Evolutionary conservation across 495 filamentous ascomycete species (phyloP), one percentile per base, ranked within the genome.

Genomic region (Chaetomium cochliodes): DNA sequence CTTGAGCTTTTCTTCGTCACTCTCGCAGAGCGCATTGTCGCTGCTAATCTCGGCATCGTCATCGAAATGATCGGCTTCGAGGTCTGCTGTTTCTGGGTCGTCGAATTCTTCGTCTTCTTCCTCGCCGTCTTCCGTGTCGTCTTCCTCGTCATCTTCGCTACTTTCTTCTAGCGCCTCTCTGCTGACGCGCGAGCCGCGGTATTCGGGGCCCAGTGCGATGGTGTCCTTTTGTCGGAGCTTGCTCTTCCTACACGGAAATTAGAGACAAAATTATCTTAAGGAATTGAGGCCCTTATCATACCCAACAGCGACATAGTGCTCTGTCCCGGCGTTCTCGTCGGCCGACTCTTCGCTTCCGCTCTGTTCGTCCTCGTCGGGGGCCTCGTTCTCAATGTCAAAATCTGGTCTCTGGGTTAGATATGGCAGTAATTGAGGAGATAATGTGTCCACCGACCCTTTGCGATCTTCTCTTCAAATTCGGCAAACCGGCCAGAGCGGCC

Each of bases 251-350:
- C 33, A 56, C 9, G 46, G 23, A 8, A 25, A 68, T 68, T 64
- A 67, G 53, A 52, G 47, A 28, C 13, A 22, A 11, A 54, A 7
- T 30, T 18, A 22, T 41, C 51, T 47, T 63, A n/a, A 23, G 63
- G 22, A n/a, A 37, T 50, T 12, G 16, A 18, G 7, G 16, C 39
- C 2, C 23, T 23, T 44, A 63, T n/a, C 70, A 53, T 82, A 93
- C 89, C 89, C 88, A 70, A 97, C 90, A 62, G 84, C 76, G 26
- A 88, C 82, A 73, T 98, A 98, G 70, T 98, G 93, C 66, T 94
- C 93, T 18, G 92, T 86, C 22, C 71, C 86, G 74, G 65, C 82
- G 71, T 75, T 76, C 15, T 82, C 82, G 68, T 87, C 74, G 28
- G 73, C 81, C 44, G 78, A 79, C 7, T 76, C 78, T 18, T 86